phyloP scores from a whole-genome alignment of 2,329 filamentous ascomycete genomes.

The Monosporascus sp. region DNA sequence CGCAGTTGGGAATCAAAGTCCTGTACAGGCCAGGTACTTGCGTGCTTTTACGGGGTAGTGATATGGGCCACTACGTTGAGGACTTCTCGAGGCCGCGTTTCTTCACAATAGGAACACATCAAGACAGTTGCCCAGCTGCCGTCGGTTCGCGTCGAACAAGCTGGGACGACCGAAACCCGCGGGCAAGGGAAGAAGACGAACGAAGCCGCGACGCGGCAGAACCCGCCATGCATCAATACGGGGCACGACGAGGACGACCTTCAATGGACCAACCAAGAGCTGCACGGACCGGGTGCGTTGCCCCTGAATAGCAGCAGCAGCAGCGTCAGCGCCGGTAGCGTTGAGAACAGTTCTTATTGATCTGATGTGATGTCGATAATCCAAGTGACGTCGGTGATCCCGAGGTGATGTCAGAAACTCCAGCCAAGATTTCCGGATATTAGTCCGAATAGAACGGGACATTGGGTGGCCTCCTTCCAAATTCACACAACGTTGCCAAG shows the following conservation, averaged over 20 bases:
- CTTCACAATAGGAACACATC: slow-evolving; percentile 9
- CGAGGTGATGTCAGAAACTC: too few relatives aligned
- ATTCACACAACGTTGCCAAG: too few relatives aligned
- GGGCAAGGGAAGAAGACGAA: background rate
- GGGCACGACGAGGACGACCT: background rate
- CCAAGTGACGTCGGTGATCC: too few relatives aligned
- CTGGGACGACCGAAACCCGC: background rate
- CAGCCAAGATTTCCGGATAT: too few relatives aligned
- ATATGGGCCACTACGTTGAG: slow-evolving; percentile 4
- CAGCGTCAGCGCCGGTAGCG: background rate
- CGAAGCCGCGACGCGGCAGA: background rate
- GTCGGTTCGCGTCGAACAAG: background rate
- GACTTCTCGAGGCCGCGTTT: slow-evolving; percentile 4
- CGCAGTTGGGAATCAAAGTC: slow-evolving; percentile 6
- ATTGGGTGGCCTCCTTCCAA: too few relatives aligned
- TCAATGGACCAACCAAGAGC: background rate
- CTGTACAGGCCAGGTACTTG: slow-evolving; percentile 6
- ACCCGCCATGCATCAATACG: background rate
- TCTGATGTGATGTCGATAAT: too few relatives aligned
- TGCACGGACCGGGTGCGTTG: background rate
- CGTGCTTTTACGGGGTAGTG: slow-evolving; percentile 4
- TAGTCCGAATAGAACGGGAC: too few relatives aligned
- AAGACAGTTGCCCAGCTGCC: slow-evolving; percentile 5
- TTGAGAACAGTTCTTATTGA: too few relatives aligned
- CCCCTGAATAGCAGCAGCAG: background rate